Base-by-base conservation (phyloP, 2,329 filamentous ascomycete genomes). In the Epichloe festucae region DNA sequence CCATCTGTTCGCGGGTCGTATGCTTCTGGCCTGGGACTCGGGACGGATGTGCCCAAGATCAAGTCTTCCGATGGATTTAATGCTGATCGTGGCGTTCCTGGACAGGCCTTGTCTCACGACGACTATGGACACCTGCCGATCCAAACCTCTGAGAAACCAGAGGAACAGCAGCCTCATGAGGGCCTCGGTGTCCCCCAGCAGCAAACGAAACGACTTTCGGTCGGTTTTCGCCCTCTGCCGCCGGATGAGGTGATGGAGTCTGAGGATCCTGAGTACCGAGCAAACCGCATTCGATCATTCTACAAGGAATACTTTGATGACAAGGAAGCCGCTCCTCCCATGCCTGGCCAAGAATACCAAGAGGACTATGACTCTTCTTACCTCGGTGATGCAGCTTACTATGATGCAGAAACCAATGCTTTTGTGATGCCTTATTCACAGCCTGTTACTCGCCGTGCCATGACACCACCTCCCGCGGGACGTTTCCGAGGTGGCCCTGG, bases 281-380 rank as follows among this genome's bases (percentile, higher is more conserved):
- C 93, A 57, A 97, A 96, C 73, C 84, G 93, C 53, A 98, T 98
- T 59, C 81, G 93, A 66, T 98, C 93, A 4, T 98, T 98, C 73
- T 98, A 98, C 74, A 96, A 96, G 73, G 93, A 98, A 65, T 98
- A 98, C 72, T 98, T 98, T 60, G 93, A 97, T 58, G 91, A 96
- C 42, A 87, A 82, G 64, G 67, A 68, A 42, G 58, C 64, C 5
- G 60, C 68, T n/a, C 73, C 72, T 27, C 69, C 71, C 1, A 58
- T 75, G 59, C 67, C 67, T 7, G 58, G 56, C 21, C 58, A 62
- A 15, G 65, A 74, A 51, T 87, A 90, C 66, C 84, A 87, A 55
- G 86, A 90, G 60, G 86, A 91, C 60, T 87, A 88, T 61, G 82
- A 85, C 53, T 72, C 79, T 19, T 79, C 82, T 56, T 88, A 85